Evolutionary conservation across 352 stramenopile species (phyloP).

Genomic region (Pythium phragmiticola): DNA sequence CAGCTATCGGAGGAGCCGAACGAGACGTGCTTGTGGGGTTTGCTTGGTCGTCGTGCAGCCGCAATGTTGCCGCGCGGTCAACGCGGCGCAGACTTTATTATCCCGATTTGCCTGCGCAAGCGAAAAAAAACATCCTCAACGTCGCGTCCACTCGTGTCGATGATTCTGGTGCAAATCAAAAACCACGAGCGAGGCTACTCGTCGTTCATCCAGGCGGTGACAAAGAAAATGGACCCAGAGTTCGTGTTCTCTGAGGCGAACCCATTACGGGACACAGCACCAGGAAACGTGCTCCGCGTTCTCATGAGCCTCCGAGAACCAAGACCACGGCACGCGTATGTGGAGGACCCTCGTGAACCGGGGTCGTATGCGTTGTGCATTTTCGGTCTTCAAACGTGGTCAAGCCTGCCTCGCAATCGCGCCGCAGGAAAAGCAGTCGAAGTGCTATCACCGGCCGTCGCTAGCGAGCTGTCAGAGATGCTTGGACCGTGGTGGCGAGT

Average conservation of each 20-base stretch:
- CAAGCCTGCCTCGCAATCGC: not conserved
- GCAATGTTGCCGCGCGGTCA: slow-evolving; percentile 20
- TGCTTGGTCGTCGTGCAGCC: slow-evolving; percentile 26
- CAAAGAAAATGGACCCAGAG: not conserved
- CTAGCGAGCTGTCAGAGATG: not conserved
- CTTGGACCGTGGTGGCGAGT: not conserved
- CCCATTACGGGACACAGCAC: not conserved
- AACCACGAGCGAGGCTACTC: slow-evolving; percentile 1
- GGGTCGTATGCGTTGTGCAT: not conserved
- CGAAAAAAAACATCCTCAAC: too few species aligned
- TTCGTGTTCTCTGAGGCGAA: not conserved
- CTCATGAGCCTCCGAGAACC: not conserved
- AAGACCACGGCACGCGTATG: not conserved
- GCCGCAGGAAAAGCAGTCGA: not conserved
- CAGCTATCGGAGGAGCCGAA: slow-evolving; percentile 24
- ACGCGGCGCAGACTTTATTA: slow-evolving; percentile 16
- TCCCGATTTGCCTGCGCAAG: slow-evolving; percentile 19
- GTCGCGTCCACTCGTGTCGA: slow-evolving; percentile 14
- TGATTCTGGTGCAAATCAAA: slow-evolving; percentile 23
- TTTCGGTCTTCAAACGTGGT: not conserved
- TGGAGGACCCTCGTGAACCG: not conserved
- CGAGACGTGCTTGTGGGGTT: slow-evolving; percentile 27
- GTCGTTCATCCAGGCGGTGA: not conserved
- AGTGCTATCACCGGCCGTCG: not conserved
- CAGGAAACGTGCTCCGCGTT: not conserved